A percentile compares a stretch with the other conserved stretches of the same genome.
phyloP scores from a whole-genome alignment of 495 filamentous ascomycete species.

The Neurospora sp. region DNA sequence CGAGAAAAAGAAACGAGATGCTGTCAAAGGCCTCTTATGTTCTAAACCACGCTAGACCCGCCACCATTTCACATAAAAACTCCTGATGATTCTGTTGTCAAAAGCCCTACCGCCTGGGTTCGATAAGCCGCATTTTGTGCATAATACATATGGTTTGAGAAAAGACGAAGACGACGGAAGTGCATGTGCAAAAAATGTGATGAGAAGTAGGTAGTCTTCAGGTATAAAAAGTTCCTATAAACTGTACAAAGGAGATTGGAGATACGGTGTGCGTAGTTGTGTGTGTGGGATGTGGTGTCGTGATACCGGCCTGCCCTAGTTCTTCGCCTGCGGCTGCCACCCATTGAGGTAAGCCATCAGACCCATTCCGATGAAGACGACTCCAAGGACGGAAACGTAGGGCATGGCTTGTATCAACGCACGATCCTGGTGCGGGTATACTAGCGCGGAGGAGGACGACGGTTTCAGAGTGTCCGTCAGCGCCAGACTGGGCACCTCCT shows the following conservation, averaged over 20 bases:
- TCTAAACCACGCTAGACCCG: background rate
- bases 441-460: slow-evolving; percentile 12
- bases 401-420: slow-evolving; percentile 58
- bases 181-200: background rate
- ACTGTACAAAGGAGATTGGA: background rate
- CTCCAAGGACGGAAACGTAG: slow-evolving; percentile 78
- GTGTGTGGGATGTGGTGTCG: background rate
- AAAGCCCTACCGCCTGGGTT: background rate
- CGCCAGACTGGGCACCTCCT: slow-evolving; percentile 3
- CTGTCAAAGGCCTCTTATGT: background rate
- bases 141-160: background rate
- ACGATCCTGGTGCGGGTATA: slow-evolving; percentile 20
- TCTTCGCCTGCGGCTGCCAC: slow-evolving; percentile 47
- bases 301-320: background rate
- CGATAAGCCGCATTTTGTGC: background rate
- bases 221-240: background rate
- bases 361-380: slow-evolving; percentile 81
- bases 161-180: background rate
- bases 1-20: background rate
- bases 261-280: background rate
- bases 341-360: slow-evolving; percentile 93
- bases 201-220: background rate
- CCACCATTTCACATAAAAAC: background rate
- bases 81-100: background rate
- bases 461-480: slow-evolving; percentile 30